Percentiles rank a stretch among this genome's conserved stretches.
These are phyloP conservation scores for Dactylonectria macrodidyma DNA, from an alignment of 2,329 filamentous ascomycete species.

Conservation along the genomic window DNA sequence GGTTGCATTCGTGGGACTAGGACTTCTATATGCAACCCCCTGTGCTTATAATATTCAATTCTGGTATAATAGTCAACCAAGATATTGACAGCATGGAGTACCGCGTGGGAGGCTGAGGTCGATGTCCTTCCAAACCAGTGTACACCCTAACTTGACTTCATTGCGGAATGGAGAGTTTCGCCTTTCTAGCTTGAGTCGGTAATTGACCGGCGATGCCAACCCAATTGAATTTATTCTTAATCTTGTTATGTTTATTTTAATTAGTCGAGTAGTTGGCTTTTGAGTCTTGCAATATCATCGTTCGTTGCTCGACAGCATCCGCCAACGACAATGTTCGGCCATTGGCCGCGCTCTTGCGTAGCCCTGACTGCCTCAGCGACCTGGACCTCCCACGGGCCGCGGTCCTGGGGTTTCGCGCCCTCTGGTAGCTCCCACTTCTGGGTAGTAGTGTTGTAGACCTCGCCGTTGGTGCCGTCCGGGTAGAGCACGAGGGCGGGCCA, in stretches of 20 bases:
- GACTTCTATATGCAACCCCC: not conserved
- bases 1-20: not conserved
- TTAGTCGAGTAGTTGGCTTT: conserved; percentile 36
- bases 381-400: conserved; percentile 62
- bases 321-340: conserved; percentile 64
- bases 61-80: not conserved
- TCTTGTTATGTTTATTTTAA: not conserved
- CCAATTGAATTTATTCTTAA: not conserved
- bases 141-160: not conserved
- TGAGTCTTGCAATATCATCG: conserved; percentile 53
- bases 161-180: not conserved
- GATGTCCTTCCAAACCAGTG: too few relatives aligned
- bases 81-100: not conserved
- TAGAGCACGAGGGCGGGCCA: conserved; percentile 75
- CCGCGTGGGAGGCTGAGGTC: not conserved
- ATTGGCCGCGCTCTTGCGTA: conserved; percentile 55
- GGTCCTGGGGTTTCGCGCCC: conserved; percentile 35
- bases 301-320: conserved; percentile 67
- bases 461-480: conserved; percentile 78
- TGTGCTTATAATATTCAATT: not conserved
- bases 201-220: not conserved
- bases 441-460: conserved; percentile 76
- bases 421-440: conserved; percentile 70
- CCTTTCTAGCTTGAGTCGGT: not conserved
- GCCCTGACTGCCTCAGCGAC: conserved; percentile 58